These are phyloP conservation scores for Calonectria crousiana DNA, from an alignment of 2,329 filamentous ascomycete genomes.

Conservation along the genomic window DNA sequence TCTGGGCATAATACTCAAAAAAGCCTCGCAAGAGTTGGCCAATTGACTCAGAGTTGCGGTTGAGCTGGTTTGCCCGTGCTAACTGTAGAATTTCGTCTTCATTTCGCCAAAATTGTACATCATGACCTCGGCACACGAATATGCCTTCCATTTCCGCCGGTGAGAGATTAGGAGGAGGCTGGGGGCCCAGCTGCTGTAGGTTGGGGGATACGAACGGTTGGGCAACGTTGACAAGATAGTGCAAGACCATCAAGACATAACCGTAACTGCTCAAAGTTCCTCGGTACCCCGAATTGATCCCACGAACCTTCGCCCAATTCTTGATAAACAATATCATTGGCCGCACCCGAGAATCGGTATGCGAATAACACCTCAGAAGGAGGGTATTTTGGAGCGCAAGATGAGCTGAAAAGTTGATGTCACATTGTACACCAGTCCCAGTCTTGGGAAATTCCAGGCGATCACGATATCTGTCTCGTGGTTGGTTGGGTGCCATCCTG, in stretches of 20 bases:
- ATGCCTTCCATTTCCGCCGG: conserved; percentile 38
- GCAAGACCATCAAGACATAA: conserved; percentile 91
- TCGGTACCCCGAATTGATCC: conserved; percentile 88
- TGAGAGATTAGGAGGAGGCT: conserved; percentile 50
- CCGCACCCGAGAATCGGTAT: conserved; percentile 81
- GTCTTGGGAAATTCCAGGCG: conserved; percentile 82
- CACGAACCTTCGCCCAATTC: conserved; percentile 87
- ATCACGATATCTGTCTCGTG: conserved; percentile 67
- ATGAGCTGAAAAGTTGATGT: conserved; percentile 91
- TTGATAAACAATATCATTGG: conserved; percentile 89
- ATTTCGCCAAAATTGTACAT: conserved; percentile 83
- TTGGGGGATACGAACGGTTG: conserved; percentile 88
- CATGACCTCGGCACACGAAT: conserved; percentile 69
- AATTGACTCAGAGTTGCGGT: conserved; percentile 76
- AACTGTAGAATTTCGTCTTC: conserved; percentile 76
- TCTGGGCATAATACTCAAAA: conserved; percentile 86
- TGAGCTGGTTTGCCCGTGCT: conserved; percentile 70
- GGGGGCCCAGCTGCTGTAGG: conserved; percentile 72
- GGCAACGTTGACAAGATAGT: conserved; percentile 88
- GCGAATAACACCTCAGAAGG: conserved; percentile 85
- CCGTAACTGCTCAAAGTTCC: conserved; percentile 92
- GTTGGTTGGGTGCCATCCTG: conserved; percentile 62
- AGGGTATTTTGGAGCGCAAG: conserved; percentile 87
- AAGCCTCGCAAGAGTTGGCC: conserved; percentile 83
- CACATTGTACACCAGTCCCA: conserved; percentile 86